These are phyloP conservation scores for Lactarius psammicola DNA, from an alignment of 768 basidiomycete species.

Conservation along the genomic window DNA sequence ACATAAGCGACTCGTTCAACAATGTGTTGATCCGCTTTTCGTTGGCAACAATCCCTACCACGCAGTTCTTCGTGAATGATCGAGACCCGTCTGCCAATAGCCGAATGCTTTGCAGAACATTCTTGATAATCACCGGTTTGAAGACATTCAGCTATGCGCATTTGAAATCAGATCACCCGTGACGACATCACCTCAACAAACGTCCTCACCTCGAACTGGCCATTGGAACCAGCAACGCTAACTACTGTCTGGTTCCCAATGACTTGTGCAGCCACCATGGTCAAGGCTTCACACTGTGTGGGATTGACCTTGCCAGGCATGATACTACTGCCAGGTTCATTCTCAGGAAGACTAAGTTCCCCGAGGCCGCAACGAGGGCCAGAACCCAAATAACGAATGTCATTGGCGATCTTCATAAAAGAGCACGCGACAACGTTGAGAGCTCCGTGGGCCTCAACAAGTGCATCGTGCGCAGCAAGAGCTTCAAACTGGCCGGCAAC, in stretches of 20 bases:
- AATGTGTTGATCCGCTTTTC: slow-evolving; percentile 88
- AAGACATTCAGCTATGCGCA: slow-evolving; percentile 87
- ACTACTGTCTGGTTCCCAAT: slow-evolving; percentile 97
- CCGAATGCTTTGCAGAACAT: slow-evolving; percentile 93
- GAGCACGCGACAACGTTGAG: slow-evolving; percentile 96
- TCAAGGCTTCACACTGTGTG: slow-evolving; percentile 97
- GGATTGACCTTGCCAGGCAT: slow-evolving; percentile 99
- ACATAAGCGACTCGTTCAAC: slow-evolving; percentile 94
- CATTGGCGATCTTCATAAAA: slow-evolving; percentile 99
- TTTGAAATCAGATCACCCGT: background rate
- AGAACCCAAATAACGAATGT: slow-evolving; percentile 96
- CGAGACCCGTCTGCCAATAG: slow-evolving; percentile 90
- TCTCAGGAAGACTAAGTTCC: slow-evolving; percentile 92
- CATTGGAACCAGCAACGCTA: slow-evolving; percentile 88
- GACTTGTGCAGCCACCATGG: slow-evolving; percentile 98
- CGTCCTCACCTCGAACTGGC: slow-evolving; percentile 88
- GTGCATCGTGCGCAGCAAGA: slow-evolving; percentile 95
- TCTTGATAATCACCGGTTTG: slow-evolving; percentile 99
- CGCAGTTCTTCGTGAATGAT: slow-evolving; percentile 96
- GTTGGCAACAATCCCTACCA: slow-evolving; percentile 95
- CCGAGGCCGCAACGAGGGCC: slow-evolving; percentile 98
- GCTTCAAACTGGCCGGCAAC: slow-evolving; percentile 77
- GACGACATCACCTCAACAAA: background rate
- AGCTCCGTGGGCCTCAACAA: slow-evolving; percentile 96
- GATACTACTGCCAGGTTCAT: slow-evolving; percentile 98